A percentile compares a stretch with the other conserved stretches of the same genome.
phyloP scores from a whole-genome alignment of 352 stramenopile genomes.

The Phytophthora idaei region DNA sequence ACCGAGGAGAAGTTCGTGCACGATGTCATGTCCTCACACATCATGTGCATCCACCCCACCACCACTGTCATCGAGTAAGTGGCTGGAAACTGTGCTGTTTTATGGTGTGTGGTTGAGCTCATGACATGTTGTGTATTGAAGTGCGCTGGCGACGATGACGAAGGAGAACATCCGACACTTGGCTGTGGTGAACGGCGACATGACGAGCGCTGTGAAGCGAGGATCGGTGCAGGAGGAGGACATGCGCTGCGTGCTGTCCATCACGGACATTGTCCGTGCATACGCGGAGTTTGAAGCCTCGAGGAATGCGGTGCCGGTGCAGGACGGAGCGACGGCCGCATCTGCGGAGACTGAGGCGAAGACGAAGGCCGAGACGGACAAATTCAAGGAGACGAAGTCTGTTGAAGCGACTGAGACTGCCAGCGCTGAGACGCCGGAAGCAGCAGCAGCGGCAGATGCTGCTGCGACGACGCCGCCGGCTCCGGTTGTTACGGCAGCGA shows the following conservation, averaged over 20 bases:
- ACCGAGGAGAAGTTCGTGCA: constrained; percentile 62
- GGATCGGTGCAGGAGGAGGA: constrained; percentile 79
- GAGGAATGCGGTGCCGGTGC: constrained; percentile 42
- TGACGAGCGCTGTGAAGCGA: constrained; percentile 72
- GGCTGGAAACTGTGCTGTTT: neutral
- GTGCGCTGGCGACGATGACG: constrained; percentile 84
- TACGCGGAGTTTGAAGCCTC: constrained; percentile 70
- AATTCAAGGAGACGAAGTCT: constrained; percentile 13
- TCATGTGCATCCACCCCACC: constrained; percentile 83
- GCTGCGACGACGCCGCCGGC: constrained; percentile 9
- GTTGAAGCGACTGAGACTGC: constrained; percentile 14
- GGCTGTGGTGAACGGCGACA: constrained; percentile 80
- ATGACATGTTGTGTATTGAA: constrained; percentile 26
- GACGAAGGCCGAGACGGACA: constrained; percentile 6
- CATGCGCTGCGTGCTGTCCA: constrained; percentile 86
- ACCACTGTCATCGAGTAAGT: constrained; percentile 86
- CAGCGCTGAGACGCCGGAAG: constrained; percentile 15
- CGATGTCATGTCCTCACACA: constrained; percentile 86
- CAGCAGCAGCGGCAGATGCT: neutral
- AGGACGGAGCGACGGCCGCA: neutral
- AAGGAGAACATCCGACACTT: constrained; percentile 88
- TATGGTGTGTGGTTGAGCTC: neutral
- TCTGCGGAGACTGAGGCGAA: constrained; percentile 2
- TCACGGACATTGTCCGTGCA: constrained; percentile 85
- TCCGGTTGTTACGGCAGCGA: constrained; percentile 60